Evolutionary conservation across 169 alveolate species (phyloP).

Genomic region (Eimeria zaria): DNA sequence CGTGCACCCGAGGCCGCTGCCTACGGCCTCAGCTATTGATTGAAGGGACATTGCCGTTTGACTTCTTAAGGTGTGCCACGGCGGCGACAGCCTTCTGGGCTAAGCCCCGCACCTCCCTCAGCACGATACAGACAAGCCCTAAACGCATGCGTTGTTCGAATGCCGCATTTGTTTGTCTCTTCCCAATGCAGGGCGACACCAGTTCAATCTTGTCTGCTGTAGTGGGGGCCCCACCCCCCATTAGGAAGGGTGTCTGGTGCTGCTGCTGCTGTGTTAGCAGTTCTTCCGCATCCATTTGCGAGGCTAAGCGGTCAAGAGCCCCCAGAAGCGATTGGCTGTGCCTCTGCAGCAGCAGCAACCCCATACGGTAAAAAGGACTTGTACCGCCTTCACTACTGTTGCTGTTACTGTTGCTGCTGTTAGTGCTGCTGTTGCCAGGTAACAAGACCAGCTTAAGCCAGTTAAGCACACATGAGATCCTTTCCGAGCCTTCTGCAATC

Average conservation of each 20-base stretch:
- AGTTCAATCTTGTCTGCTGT: slow-evolving; percentile 46
- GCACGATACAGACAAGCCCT: slow-evolving; percentile 31
- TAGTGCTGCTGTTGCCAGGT: slow-evolving; percentile 33
- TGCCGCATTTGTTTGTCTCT: background rate
- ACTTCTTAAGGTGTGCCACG: background rate
- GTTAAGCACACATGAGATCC: slow-evolving; percentile 18
- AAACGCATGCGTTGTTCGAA: slow-evolving; percentile 19
- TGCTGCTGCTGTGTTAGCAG: slow-evolving; percentile 2
- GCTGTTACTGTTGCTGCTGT: slow-evolving; percentile 31
- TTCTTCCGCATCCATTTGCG: slow-evolving; percentile 62
- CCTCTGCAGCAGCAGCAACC: slow-evolving; percentile 14
- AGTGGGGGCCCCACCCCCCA: slow-evolving; percentile 40
- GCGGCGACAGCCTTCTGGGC: background rate
- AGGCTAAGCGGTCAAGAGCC: slow-evolving; percentile 38
- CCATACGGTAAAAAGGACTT: slow-evolving; percentile 38
- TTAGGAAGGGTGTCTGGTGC: background rate
- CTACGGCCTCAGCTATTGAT: background rate
- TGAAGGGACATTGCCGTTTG: background rate
- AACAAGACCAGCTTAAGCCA: slow-evolving; percentile 29
- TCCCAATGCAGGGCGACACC: slow-evolving; percentile 8
- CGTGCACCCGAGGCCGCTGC: background rate
- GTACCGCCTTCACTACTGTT: background rate
- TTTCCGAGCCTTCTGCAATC: slow-evolving; percentile 54
- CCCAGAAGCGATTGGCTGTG: slow-evolving; percentile 11
- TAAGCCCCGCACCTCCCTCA: slow-evolving; percentile 36